Evolutionary conservation across 148 eudicot species (phyloP).

Genomic region (Oxyria digyna): DNA sequence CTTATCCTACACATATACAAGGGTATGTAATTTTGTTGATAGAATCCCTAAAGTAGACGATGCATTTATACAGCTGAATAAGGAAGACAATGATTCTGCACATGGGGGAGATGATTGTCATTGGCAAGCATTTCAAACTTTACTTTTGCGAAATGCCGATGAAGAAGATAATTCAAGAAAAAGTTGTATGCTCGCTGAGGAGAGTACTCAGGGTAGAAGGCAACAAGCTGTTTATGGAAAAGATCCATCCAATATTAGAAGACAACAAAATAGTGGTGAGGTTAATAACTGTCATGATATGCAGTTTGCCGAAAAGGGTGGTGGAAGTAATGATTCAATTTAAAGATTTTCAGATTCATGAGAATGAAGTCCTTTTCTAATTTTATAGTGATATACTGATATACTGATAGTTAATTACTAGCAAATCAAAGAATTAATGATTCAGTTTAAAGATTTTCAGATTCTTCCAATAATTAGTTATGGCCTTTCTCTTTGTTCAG

Average conservation of each 20-base stretch:
- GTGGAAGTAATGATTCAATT: constrained; percentile 32
- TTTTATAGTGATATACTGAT: no score
- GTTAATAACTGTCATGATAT: constrained; percentile 22
- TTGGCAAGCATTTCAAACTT: constrained; percentile 90
- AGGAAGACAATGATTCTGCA: constrained; percentile 21
- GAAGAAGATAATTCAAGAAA: constrained; percentile 37
- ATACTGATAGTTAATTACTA: no score
- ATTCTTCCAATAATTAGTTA: no score
- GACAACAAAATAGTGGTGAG: constrained; percentile 10
- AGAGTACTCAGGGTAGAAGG: constrained; percentile 35
- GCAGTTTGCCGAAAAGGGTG: constrained; percentile 35
- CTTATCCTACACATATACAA: no score
- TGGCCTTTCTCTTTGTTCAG: no score
- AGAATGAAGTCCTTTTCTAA: no score
- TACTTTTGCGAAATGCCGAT: constrained; percentile 55
- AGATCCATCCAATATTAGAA: constrained; percentile 43
- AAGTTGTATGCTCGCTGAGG: constrained; percentile 52
- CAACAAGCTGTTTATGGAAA: constrained; percentile 20
- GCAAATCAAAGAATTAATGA: no score
- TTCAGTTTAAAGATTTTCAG: no score
- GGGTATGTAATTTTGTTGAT: no score
- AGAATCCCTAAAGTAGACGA: no score
- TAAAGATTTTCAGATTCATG: no score
- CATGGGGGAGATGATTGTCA: constrained; percentile 47
- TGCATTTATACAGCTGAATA: constrained; percentile 16